Conservation (phyloP, 31 red algal species). For the Odonthalia washingtoniensis region DNA sequence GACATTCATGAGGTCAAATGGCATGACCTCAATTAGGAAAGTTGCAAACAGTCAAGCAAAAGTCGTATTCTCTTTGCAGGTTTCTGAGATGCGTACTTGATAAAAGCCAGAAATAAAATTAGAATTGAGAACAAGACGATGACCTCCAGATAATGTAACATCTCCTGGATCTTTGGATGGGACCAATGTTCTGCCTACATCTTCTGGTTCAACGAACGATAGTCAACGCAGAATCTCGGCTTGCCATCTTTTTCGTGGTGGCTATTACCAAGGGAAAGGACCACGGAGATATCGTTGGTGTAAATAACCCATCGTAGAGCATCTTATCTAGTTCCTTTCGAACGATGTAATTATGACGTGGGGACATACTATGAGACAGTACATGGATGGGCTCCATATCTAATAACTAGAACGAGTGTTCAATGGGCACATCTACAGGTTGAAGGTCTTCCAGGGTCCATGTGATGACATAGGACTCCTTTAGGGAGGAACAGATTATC, state of each 20-base stretch:
- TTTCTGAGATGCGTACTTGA: too few relatives aligned
- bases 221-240: not conserved
- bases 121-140: too few relatives aligned
- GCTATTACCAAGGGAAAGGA: not conserved
- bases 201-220: slow-evolving; percentile 10
- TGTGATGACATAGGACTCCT: too few relatives aligned
- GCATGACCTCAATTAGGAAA: too few relatives aligned
- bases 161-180: not conserved
- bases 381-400: not conserved
- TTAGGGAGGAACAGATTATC: too few relatives aligned
- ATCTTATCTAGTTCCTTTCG: not conserved
- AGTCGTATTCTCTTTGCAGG: too few relatives aligned
- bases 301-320: not conserved
- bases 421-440: not conserved
- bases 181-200: not conserved
- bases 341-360: not conserved
- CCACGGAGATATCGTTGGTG: not conserved
- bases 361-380: not conserved
- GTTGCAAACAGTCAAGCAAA: too few relatives aligned
- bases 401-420: not conserved
- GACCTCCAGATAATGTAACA: not conserved
- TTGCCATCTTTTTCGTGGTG: not conserved
- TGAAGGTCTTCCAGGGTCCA: not conserved
- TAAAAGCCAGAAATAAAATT: not conserved
- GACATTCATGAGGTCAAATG: too few relatives aligned